phyloP scores from a whole-genome alignment of 2,329 filamentous ascomycete genomes.

The Aspergillus texensis region DNA sequence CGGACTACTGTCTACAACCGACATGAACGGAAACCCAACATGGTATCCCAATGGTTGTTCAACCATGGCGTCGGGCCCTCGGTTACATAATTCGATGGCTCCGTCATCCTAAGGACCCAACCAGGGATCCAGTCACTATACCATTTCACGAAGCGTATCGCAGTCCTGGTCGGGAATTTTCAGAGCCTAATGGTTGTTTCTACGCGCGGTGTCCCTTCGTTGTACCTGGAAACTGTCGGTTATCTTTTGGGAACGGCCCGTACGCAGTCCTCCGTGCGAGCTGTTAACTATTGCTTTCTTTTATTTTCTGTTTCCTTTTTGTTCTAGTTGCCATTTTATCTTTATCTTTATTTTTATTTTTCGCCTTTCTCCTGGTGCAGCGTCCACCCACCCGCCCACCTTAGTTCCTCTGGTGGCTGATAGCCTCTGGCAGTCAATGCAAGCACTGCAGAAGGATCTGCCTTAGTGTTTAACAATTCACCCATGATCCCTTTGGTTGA shows the following conservation, averaged over 20 bases:
- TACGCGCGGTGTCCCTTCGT: conserved; percentile 5
- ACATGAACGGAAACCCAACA: background rate
- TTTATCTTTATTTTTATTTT: conserved; percentile 2
- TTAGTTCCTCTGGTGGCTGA: background rate
- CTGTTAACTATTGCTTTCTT: conserved; percentile 4
- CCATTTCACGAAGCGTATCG: background rate
- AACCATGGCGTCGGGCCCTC: background rate
- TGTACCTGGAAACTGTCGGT: conserved; percentile 10
- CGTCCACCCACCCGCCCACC: conserved; percentile 4
- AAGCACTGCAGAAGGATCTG: conserved; percentile 5
- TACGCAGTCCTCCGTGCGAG: background rate
- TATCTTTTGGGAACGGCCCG: conserved; percentile 9
- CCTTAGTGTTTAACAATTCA: conserved; percentile 5
- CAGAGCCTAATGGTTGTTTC: background rate
- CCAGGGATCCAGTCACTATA: background rate
- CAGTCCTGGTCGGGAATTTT: background rate
- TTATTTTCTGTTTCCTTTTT: conserved; percentile 7
- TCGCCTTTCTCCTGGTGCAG: conserved; percentile 10
- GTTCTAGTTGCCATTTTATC: conserved; percentile 3
- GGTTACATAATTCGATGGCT: conserved; percentile 1
- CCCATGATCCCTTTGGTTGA: conserved; percentile 5
- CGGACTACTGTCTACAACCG: background rate
- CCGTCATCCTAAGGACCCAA: background rate
- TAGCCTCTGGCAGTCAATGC: conserved; percentile 1
- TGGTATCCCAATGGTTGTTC: background rate